phyloP scores from a whole-genome alignment of 345 rosid genomes.

The Populus tremula region DNA sequence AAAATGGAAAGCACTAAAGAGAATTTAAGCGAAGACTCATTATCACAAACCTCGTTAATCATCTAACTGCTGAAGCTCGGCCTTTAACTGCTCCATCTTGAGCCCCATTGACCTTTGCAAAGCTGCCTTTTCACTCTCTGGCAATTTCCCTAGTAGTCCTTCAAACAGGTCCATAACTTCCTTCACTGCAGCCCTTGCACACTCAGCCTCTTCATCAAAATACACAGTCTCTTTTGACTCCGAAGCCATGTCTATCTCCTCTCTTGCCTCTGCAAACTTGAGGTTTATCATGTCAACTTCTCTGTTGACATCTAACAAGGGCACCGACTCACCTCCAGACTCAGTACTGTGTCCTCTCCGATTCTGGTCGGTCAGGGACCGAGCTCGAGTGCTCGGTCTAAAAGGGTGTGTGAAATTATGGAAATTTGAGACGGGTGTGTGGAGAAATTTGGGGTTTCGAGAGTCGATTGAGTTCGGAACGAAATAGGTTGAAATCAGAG shows the following conservation, averaged over 20 bases:
- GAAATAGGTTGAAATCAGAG: constrained; percentile 15
- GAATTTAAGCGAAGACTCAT: background rate
- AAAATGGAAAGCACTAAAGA: background rate
- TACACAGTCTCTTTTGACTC: constrained; percentile 92
- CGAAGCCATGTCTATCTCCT: constrained; percentile 97
- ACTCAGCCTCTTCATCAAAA: constrained; percentile 88
- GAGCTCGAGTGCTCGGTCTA: constrained; percentile 9
- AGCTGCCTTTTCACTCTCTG: constrained; percentile 55
- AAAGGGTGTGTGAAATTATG: background rate
- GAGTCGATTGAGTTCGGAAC: constrained; percentile 11
- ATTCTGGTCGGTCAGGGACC: background rate
- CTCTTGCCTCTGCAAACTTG: constrained; percentile 97
- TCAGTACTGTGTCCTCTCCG: constrained; percentile 36
- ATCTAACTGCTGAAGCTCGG: constrained; percentile 77
- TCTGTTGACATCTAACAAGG: constrained; percentile 51
- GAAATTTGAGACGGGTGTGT: constrained; percentile 8
- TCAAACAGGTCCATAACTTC: constrained; percentile 66
- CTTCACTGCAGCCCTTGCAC: constrained; percentile 73
- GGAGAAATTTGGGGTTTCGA: constrained; percentile 13
- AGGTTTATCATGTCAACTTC: constrained; percentile 81
- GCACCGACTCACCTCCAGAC: constrained; percentile 27
- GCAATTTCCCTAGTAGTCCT: constrained; percentile 53
- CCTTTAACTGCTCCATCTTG: constrained; percentile 94
- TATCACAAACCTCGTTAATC: constrained; percentile 46
- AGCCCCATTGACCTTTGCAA: constrained; percentile 91